Base-by-base conservation (phyloP, 1,139 yeast species). In the Yamadazyma jaroonii region DNA sequence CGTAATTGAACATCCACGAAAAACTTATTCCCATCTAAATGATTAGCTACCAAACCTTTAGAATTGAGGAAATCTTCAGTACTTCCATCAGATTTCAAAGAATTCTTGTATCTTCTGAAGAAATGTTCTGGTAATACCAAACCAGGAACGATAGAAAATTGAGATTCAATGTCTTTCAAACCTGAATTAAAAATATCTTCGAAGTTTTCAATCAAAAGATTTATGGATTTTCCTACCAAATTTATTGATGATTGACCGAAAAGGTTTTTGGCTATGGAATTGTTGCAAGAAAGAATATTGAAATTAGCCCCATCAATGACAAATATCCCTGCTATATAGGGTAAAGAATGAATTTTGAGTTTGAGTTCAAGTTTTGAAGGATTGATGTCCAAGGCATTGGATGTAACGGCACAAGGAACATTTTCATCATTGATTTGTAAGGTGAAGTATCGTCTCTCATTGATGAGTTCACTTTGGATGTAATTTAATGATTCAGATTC, bases 321-420 rank as follows among this genome's bases (percentile, higher is more conserved):
- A 50, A 88, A 80, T 15, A 86, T 78, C 25, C 96, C 96, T 0
- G 96, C 94, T 52, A 88, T 86, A 55, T 87, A 86, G 0, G 96
- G 96, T 45, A 87, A 59, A 2, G 92, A 74, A 49, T 84, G 92
- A 23, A 85, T 72, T 45, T 83, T 81, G 36, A 84, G 54, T 46
- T 79, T 72, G 22, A 79, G 52, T 48, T 58, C 74, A 34, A 64
- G 55, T 15, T 66, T 63, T 28, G 62, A 60, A n/a, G 57, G 56
- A 32, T 67, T 64, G 10, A 56, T 49, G 38, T 80, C 79, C 24
- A 80, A 53, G 0, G 79, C 76, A 32, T 76, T 74, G 0, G 85
- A 77, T 0, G 87, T 75, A 2, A 83, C 69, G 0, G 92, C 92
- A 62, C 89, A 81, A 0, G 92, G 92, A 13, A 80, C 68, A 43